Base-by-base conservation (phyloP, 1,284 basidiomycete species). In the Vanrija humicola region DNA sequence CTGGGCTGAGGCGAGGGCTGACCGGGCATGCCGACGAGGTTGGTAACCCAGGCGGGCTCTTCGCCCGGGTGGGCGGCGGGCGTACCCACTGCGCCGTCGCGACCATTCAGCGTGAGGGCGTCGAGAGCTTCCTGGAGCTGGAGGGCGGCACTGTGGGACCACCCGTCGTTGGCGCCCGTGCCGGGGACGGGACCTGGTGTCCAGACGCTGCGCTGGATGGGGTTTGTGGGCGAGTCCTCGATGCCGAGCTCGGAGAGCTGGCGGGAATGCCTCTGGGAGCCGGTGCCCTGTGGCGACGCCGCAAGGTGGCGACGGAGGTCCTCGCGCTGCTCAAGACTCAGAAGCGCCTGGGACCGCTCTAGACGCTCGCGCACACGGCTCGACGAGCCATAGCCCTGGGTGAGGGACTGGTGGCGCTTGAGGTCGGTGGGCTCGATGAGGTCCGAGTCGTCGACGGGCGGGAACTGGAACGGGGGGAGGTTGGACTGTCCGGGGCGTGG, bases 371-470 rank as follows among this genome's bases (percentile, higher is more conserved):
- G 67, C 7, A 69, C 68, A 21, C 71, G 61, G 40, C 54, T 63
- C 10, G 64, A 65, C 8, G 66, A 58, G 9, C 70, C 71, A 46
- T 74, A 75, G 5, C 68, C 71, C 40, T 72, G 64, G 6, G 67
- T 73, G 44, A 77, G 64, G n/a, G 67, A 70, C 55, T 76, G 73
- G 62, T 75, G 73, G 10, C 75, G 70, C 52, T 67, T 69, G 45
- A 77, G 54, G 50, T 72, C 70, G 9, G 66, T 61, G 25, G 59
- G 15, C 44, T 52, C 43, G 19, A 50, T 42, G n/a, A 42, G 45
- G 15, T 55, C 53, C 39, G 49, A 43, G 34, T 55, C 52, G 26
- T 61, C 54, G 14, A 53, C 19, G 29, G 51, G 16, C 7, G 64
- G 56, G 23, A 66, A 48, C 42, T 60, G 62, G 68, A 68, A 2